Conservation (phyloP, 495 filamentous ascomycete genomes). For the Penicillium argentinense region DNA sequence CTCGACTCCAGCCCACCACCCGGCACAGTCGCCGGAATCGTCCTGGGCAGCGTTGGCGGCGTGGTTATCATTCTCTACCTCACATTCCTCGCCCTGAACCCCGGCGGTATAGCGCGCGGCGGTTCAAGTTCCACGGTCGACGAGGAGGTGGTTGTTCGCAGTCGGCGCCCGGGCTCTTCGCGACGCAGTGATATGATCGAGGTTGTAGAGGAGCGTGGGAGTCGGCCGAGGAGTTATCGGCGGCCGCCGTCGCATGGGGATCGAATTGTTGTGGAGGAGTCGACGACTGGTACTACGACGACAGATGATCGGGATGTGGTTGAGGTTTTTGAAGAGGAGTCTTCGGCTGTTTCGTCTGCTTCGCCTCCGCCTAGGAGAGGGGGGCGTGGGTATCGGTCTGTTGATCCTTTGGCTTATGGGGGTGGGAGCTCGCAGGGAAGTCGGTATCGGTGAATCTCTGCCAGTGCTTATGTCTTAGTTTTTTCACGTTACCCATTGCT, state of each 20-base stretch:
- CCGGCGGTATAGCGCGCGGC: constrained; percentile 31
- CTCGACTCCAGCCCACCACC: constrained; percentile 59
- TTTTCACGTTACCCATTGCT: too few relatives aligned
- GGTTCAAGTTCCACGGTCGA: constrained; percentile 22
- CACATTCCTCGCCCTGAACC: constrained; percentile 65
- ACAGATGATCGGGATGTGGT: constrained; percentile 29
- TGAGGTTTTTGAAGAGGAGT: constrained; percentile 36
- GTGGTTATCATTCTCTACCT: constrained; percentile 77
- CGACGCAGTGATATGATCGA: constrained; percentile 21
- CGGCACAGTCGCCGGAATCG: constrained; percentile 78
- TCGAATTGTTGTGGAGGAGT: constrained; percentile 31
- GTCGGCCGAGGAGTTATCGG: constrained; percentile 24
- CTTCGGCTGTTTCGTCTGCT: constrained; percentile 13
- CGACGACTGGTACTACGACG: constrained; percentile 19
- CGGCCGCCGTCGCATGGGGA: constrained; percentile 21
- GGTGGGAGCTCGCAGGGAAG: constrained; percentile 29
- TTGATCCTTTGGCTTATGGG: constrained; percentile 30
- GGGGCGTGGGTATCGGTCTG: constrained; percentile 24
- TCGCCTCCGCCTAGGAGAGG: constrained; percentile 20
- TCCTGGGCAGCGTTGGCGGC: constrained; percentile 78
- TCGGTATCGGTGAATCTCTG: constrained; percentile 7
- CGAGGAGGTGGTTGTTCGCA: constrained; percentile 31
- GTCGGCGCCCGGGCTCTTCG: constrained; percentile 12
- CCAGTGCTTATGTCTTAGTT: background rate
- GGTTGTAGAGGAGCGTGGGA: constrained; percentile 26